Evolutionary conservation across 2,329 filamentous ascomycete genomes (phyloP), one percentile per base, ranked within the genome.

Genomic region (Tolypocladium tropicale): DNA sequence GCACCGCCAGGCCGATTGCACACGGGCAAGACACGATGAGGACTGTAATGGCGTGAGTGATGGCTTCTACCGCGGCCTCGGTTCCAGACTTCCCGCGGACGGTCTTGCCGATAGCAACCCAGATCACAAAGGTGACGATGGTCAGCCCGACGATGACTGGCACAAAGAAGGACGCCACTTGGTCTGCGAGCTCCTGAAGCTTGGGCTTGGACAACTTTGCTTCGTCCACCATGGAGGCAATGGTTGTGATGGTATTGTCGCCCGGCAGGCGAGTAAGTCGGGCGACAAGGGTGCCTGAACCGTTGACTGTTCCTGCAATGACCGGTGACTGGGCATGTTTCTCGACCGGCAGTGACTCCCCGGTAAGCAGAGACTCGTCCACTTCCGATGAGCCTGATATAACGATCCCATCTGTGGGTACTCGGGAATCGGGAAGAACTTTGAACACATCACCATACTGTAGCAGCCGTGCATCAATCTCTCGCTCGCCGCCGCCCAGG

Each of bases 11-110:
- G 0, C 87, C 88, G 49, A 94, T 82, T 0, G 88, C 89, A 56
- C 89, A 93, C 0, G 89, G 89, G 60, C 89, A 94, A 0, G 88
- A 90, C 0, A 93, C 82, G 18, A 88, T 84, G 3, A 90, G 77
- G 0, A 87, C 85, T 0, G 88, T 79, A 56, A 93, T 89, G 1
- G 83, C 77, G 57, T 89, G 92, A 0, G 85, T 89, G 49, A 89
- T 78, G 0, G 88, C 86, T 23, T 78, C 72, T 1, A 82, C 75
- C 0, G 76, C 72, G 1, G 85, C 80, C 49, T 77, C 72, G 0
- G 73, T 71, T 18, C 78, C 80, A 0, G 62, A 61, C 23, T 76
- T 62, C 0, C 67, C 56, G 2, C 69, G 73, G 7, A 75, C 63
- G 0, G 60, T 59, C 0, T 76, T 72, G 4, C 82, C 83, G 0